A percentile compares a stretch with the other conserved stretches of the same genome.
These are phyloP conservation scores for Cytospora piceicola DNA, from an alignment of 2,329 filamentous ascomycete genomes.

Conservation along the genomic window DNA sequence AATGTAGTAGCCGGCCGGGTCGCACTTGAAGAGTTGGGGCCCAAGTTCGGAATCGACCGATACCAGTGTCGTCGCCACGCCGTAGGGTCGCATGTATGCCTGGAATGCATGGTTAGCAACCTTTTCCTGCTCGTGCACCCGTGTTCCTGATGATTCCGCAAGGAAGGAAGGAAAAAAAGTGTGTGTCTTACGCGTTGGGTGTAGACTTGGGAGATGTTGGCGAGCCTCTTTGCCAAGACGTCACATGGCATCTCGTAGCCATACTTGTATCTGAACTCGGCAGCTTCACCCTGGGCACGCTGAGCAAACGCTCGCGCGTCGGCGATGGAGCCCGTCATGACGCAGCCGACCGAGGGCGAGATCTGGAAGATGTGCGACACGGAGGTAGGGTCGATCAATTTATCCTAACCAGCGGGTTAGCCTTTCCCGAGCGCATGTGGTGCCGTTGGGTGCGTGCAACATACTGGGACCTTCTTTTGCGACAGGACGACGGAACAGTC, in stretches of 20 bases:
- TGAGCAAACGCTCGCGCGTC: slow-evolving; percentile 93
- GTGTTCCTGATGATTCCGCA: slow-evolving; percentile 18
- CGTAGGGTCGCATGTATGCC: slow-evolving; percentile 97
- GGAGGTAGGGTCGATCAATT: slow-evolving; percentile 96
- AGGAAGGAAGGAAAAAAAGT: too few species aligned
- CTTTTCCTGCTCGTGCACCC: slow-evolving; percentile 9
- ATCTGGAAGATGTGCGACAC: slow-evolving; percentile 98
- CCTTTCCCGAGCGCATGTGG: slow-evolving; percentile 31
- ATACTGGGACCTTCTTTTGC: slow-evolving; percentile 98
- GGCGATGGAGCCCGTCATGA: slow-evolving; percentile 98
- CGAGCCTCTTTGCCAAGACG: slow-evolving; percentile 91
- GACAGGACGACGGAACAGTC: slow-evolving; percentile 96
- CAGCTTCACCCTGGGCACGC: slow-evolving; percentile 91
- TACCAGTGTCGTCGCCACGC: slow-evolving; percentile 93
- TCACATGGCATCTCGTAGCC: slow-evolving; percentile 99
- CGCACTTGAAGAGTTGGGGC: slow-evolving; percentile 96
- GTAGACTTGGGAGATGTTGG: slow-evolving; percentile 99
- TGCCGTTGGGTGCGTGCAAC: slow-evolving; percentile 45
- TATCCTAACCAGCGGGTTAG: slow-evolving; percentile 69
- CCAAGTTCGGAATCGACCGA: slow-evolving; percentile 91
- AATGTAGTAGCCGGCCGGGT: slow-evolving; percentile 96
- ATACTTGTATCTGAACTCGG: slow-evolving; percentile 97
- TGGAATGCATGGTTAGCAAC: slow-evolving; percentile 36
- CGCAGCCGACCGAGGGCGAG: slow-evolving; percentile 93
- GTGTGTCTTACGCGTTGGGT: slow-evolving; percentile 85